These are phyloP conservation scores for Bryum argenteum DNA, from an alignment of 225 moss, liverwort and hornwort genomes.

Conservation along the genomic window DNA sequence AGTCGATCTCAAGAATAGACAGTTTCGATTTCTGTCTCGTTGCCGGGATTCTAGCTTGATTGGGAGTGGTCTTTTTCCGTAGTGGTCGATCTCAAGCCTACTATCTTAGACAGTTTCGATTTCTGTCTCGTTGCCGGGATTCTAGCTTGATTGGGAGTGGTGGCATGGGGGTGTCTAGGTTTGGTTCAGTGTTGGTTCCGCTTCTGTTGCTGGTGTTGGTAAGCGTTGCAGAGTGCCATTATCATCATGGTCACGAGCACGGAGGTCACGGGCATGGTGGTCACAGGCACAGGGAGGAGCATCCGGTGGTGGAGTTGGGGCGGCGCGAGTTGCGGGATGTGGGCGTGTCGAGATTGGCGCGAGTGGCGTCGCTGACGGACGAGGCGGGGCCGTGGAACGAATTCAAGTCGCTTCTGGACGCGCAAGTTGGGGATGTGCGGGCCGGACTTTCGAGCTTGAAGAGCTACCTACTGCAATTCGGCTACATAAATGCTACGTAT, in stretches of 20 bases:
- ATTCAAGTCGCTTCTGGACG: constrained; percentile 26
- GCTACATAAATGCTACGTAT: constrained; percentile 19
- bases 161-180: too few relatives aligned
- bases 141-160: too few relatives aligned
- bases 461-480: constrained; percentile 37
- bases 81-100: too few relatives aligned
- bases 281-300: too few relatives aligned
- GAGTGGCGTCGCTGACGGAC: constrained; percentile 29
- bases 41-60: too few relatives aligned
- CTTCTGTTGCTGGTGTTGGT: background rate
- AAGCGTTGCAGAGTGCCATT: background rate
- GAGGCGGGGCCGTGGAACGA: constrained; percentile 38
- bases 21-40: too few relatives aligned
- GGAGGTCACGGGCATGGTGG: background rate
- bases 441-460: constrained; percentile 34
- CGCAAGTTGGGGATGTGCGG: constrained; percentile 32
- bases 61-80: too few relatives aligned
- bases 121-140: too few relatives aligned
- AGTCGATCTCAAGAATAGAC: too few relatives aligned
- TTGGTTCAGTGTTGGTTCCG: background rate
- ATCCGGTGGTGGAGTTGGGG: background rate
- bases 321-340: background rate
- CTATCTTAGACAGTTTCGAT: too few relatives aligned
- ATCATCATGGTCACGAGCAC: background rate
- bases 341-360: background rate